These are phyloP conservation scores for Candida pseudofarinosa DNA, from an alignment of 805 yeast genomes.

Conservation along the genomic window DNA sequence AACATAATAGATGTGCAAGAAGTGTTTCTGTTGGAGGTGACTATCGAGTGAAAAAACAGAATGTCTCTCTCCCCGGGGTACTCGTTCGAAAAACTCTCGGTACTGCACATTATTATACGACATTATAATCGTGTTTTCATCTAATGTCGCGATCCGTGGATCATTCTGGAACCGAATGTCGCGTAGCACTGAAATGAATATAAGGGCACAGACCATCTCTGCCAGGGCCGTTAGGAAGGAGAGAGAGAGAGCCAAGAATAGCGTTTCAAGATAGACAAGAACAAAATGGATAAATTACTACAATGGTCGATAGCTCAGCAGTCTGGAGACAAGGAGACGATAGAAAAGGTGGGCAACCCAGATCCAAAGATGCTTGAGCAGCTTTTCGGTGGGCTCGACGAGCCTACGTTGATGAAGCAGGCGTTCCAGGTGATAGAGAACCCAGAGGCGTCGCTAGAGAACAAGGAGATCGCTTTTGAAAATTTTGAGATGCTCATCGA, in stretches of 20 bases:
- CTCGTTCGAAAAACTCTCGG: too few species aligned
- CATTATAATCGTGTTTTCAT: too few species aligned
- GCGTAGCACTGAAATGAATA: not conserved
- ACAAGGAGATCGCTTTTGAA: constrained; percentile 74
- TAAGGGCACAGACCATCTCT: too few species aligned
- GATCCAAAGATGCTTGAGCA: constrained; percentile 79
- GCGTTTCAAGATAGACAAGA: too few species aligned
- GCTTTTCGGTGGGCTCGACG: constrained; percentile 79
- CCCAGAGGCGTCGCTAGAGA: constrained; percentile 57
- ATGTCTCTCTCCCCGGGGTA: too few species aligned
- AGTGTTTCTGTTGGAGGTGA: too few species aligned
- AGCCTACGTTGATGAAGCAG: constrained; percentile 81
- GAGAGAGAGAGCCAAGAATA: too few species aligned
- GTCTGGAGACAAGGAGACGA: constrained; percentile 66
- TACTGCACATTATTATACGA: too few species aligned
- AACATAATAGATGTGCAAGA: too few species aligned
- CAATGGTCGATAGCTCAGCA: constrained; percentile 89
- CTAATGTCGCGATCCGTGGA: not conserved
- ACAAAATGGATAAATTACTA: constrained; percentile 76
- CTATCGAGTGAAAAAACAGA: too few species aligned
- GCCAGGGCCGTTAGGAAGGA: too few species aligned
- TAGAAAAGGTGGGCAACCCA: constrained; percentile 58
- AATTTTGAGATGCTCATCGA: constrained; percentile 92
- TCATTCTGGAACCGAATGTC: not conserved
- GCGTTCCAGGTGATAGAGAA: constrained; percentile 57